Percentiles rank a stretch among this genome's conserved stretches.
Conservation (phyloP, 441 rosid species). For the California macrophylla region DNA sequence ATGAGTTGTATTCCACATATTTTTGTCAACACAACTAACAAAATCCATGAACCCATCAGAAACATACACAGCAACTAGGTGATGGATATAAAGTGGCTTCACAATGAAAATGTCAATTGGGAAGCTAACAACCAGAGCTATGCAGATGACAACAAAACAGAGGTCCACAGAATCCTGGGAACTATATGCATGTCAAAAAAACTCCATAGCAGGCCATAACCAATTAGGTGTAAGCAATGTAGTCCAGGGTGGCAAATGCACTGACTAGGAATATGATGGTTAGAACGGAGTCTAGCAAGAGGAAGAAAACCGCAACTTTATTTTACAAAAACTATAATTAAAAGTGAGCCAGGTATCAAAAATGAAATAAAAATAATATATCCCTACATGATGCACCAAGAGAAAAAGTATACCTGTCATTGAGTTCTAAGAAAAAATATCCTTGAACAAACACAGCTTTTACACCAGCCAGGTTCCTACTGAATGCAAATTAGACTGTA, state of each 20-base stretch:
- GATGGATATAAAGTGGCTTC: background rate
- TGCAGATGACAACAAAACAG: background rate
- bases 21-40: background rate
- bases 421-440: background rate
- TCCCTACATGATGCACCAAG: background rate
- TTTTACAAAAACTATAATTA: background rate
- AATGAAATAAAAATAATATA: background rate
- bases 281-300: background rate
- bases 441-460: background rate
- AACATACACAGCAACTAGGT: background rate
- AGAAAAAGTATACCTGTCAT: background rate
- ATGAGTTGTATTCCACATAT: background rate
- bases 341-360: background rate
- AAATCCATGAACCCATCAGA: background rate
- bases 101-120: background rate
- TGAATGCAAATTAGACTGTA: conserved; percentile 1
- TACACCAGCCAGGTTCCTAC: conserved; percentile 3
- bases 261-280: background rate
- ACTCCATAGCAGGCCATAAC: background rate
- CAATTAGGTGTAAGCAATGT: background rate
- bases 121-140: background rate
- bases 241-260: background rate
- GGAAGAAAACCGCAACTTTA: background rate
- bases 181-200: background rate
- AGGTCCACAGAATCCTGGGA: background rate